A percentile compares a stretch with the other conserved stretches of the same genome.
These are phyloP conservation scores for Backusella morwellensis DNA, from an alignment of 192 early-diverging fungal genomes.

Conservation along the genomic window DNA sequence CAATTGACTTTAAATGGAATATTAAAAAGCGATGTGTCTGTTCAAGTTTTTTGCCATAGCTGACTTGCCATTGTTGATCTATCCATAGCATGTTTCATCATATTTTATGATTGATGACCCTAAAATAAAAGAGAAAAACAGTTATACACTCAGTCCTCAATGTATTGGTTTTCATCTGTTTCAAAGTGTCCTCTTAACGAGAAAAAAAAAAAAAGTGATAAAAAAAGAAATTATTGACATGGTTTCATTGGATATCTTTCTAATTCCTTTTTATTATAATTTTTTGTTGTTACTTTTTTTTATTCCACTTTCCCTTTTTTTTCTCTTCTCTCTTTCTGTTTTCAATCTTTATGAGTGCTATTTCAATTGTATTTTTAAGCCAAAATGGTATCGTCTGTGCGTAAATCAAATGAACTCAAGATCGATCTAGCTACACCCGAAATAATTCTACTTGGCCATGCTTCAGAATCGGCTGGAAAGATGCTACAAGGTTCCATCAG, in stretches of 20 bases:
- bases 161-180: background rate
- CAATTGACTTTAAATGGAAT: background rate
- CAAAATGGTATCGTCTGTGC: background rate
- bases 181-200: background rate
- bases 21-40: background rate
- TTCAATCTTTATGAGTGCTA: background rate
- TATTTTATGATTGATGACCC: too few species aligned
- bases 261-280: background rate
- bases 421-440: constrained; percentile 20
- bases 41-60: background rate
- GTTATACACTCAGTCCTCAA: background rate
- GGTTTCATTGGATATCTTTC: background rate
- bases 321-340: background rate
- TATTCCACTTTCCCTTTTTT: background rate
- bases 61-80: too few species aligned
- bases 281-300: background rate
- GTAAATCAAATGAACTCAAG: constrained; percentile 16
- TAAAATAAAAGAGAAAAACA: background rate
- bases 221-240: background rate
- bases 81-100: too few species aligned
- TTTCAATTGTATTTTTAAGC: background rate
- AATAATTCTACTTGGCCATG: constrained; percentile 19
- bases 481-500: constrained; percentile 50
- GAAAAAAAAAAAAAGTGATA: background rate
- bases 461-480: constrained; percentile 41